Evolutionary conservation across 306 rosid species (phyloP).

Genomic region (Abrus precatorius): DNA sequence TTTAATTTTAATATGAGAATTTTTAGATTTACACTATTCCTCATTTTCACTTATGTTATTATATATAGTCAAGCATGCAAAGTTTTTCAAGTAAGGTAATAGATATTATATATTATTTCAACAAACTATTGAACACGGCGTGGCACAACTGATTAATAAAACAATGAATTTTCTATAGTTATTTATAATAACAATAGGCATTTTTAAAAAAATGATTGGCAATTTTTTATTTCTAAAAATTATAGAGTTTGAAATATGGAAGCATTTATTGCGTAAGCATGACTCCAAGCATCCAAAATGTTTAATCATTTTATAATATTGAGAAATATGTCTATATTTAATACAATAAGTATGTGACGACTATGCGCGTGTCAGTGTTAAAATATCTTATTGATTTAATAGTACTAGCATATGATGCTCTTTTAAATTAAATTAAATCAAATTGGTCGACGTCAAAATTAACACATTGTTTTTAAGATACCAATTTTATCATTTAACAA

Average conservation of each 20-base stretch:
- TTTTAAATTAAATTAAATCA: neutral
- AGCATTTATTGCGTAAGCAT: constrained; percentile 15
- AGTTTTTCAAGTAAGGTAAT: neutral
- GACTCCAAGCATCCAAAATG: neutral
- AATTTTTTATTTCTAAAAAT: neutral
- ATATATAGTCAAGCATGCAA: neutral
- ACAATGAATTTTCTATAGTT: neutral
- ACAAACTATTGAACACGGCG: neutral
- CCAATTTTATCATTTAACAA: constrained; percentile 2
- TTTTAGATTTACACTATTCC: too few relatives aligned
- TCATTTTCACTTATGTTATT: neutral
- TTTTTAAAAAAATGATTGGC: neutral
- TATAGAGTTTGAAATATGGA: neutral
- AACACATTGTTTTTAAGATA: neutral
- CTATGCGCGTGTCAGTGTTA: neutral
- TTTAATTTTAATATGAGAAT: too few relatives aligned
- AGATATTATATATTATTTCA: neutral
- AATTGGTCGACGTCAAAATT: neutral
- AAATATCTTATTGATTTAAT: neutral
- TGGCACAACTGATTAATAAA: too few relatives aligned
- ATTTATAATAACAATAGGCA: neutral
- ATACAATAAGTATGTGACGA: neutral
- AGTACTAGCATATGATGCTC: neutral
- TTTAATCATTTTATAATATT: neutral
- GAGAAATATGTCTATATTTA: neutral